Base-by-base conservation (phyloP, 148 eudicot genomes). In the Cornus kousa region DNA sequence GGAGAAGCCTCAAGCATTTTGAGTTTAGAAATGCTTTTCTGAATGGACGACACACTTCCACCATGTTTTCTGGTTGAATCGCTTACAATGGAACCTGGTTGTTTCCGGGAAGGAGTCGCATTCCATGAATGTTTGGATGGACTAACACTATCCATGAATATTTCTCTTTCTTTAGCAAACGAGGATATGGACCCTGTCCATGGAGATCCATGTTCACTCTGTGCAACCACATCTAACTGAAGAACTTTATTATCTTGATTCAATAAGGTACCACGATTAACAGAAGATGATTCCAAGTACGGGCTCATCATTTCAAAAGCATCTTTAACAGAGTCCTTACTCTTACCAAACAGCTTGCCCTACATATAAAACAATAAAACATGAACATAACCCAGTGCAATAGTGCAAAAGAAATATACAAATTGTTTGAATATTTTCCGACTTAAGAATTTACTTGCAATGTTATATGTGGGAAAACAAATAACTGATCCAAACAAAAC, bases 11-110 rank as follows among this genome's bases (percentile, higher is more conserved):
- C 71, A 75, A 89, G 88, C 68, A 75, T 73, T 81, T 78, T 80
- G 71, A 89, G 88, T 79, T 80, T 87, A 39, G 88, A 87, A 77
- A 89, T 85, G 84, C 89, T 89, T 80, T 73, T 85, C 82, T 81
- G 87, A 55, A 89, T 75, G 59, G 91, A 87, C 65, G 87, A 80
- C 19, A 66, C 78, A 67, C 72, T 80, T 32, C 73, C 75, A 17
- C 67, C 70, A 78, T 75, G 70, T 59, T 65, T 76, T 70, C n/a
- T 37, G 43, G 60, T 76, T 48, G 72, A 77, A 66, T 72, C 77
- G 16, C 78, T 72, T 71, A 50, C 70, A 32, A 77, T 59, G 68
- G 74, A 80, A 67, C 70, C 65, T 48, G 60, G 59, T 73, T 78
- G 78, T 43, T 73, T 82, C n/a, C 66, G 80, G 78, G 66, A 62